Base-by-base conservation (phyloP, 352 stramenopile species). In the Pythium utonaiense region DNA sequence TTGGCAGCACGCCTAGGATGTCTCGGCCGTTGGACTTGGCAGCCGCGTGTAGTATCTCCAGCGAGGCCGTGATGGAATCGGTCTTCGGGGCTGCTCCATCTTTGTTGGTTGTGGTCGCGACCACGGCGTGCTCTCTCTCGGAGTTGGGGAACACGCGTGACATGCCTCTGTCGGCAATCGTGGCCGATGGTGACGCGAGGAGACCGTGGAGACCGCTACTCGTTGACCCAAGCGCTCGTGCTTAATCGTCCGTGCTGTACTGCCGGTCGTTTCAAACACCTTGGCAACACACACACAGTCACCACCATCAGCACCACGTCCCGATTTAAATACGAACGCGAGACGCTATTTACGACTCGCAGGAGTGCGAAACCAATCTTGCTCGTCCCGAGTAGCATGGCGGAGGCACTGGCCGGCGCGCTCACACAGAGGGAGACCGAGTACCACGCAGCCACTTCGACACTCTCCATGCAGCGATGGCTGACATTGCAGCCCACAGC, bases 41-140 rank as follows among this genome's bases (percentile, higher is more conserved):
- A 7, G 50, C 58, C 3, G 50, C 58, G 24, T 65, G 58, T 24
- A 59, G 57, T 30, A 53, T 53, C 31, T 65, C 58, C 22, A 65
- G 50, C 17, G 42, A 47, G 2, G 40, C n/a, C 5, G 40, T 27
- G 40, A 47, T 47, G n/a, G 40, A 47, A 19, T 47, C 40, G n/a
- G 40, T 47, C 40, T 47, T 47, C 4, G 1, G 40, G n/a, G n/a
- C 40, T 47, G 6, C 40, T 4, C 6, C 40, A 25, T 24, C 13
- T 14, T 19, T n/a, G 21, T n/a, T 47, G 16, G 36, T 14, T 10
- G 16, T 44, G 0, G 40, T n/a, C 5, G 40, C 40, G 14, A 16
- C n/a, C n/a, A 19, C 3, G 3, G 40, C 40, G 10, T 47, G 49
- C 48, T 48, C 49, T 40, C 41, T 42, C 38, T 59, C 51, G 2